These are phyloP conservation scores for Aspergillus mulundensis DNA, from an alignment of 495 filamentous ascomycete genomes.

Conservation along the genomic window DNA sequence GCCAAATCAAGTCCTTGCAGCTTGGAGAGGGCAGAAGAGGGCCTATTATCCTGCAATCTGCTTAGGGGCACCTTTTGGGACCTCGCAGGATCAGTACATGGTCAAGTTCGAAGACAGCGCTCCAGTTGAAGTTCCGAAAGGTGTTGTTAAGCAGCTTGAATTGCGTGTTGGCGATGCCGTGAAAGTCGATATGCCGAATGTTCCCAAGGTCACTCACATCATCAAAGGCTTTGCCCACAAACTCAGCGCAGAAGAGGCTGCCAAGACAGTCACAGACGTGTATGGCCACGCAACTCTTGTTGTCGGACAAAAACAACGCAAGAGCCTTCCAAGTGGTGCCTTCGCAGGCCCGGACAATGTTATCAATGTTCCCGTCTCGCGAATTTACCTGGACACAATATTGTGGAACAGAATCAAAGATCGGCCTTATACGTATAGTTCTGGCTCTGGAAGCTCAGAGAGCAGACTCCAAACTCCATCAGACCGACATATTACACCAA, in stretches of 20 bases:
- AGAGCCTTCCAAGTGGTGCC: conserved; percentile 36
- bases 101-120: conserved; percentile 47
- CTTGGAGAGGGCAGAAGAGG: conserved; percentile 46
- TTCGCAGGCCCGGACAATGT: conserved; percentile 27
- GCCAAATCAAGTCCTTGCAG: conserved; percentile 47
- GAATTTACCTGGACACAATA: conserved; percentile 48
- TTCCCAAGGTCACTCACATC: conserved; percentile 45
- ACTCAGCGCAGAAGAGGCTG: conserved; percentile 28
- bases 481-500: conserved; percentile 37
- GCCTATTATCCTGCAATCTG: conserved; percentile 51
- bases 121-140: conserved; percentile 39
- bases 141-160: conserved; percentile 45
- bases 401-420: conserved; percentile 49
- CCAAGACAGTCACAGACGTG: conserved; percentile 40
- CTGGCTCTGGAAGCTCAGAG: conserved; percentile 19
- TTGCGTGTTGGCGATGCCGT: conserved; percentile 46
- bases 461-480: conserved; percentile 36
- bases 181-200: conserved; percentile 46
- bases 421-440: conserved; percentile 32
- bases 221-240: conserved; percentile 42
- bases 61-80: conserved; percentile 37
- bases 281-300: conserved; percentile 42
- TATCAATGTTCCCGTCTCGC: conserved; percentile 41
- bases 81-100: conserved; percentile 35
- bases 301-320: conserved; percentile 44